phyloP scores from a whole-genome alignment of 2,329 filamentous ascomycete genomes.

The Phyllosticta ampelicida region DNA sequence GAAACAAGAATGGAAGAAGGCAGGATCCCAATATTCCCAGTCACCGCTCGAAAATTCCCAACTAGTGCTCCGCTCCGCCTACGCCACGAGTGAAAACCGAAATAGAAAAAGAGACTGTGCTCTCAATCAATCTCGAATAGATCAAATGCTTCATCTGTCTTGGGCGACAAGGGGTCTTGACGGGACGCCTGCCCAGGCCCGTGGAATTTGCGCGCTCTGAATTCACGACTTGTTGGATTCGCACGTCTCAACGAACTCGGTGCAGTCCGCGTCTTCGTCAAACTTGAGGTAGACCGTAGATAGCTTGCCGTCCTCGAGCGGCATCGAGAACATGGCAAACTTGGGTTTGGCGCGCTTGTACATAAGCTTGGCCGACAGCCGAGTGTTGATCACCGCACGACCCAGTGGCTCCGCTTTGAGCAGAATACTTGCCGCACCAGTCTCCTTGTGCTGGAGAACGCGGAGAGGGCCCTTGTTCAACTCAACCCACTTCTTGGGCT shows the following conservation, averaged over 20 bases:
- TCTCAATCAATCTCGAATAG: no score
- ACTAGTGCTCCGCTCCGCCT: no score
- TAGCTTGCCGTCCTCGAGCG: conserved; percentile 19
- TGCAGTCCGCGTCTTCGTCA: conserved; percentile 20
- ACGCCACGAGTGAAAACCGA: no score
- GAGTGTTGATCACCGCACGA: conserved; percentile 22
- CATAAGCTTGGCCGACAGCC: conserved; percentile 19
- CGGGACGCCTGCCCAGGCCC: no score
- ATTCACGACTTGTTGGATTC: neutral
- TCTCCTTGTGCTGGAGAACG: conserved; percentile 27
- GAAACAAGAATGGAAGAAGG: no score
- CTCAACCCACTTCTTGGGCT: conserved; percentile 22
- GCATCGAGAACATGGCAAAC: conserved; percentile 19
- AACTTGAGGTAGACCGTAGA: conserved; percentile 18
- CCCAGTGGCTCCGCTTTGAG: conserved; percentile 23
- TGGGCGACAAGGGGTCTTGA: no score
- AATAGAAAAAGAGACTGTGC: no score
- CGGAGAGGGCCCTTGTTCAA: conserved; percentile 23
- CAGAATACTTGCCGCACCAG: conserved; percentile 22
- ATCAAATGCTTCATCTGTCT: no score
- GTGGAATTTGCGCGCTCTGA: no score
- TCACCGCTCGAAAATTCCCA: no score
- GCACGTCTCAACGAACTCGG: conserved; percentile 16
- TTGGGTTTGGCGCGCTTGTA: conserved; percentile 17
- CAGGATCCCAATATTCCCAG: no score